Evolutionary conservation across 352 stramenopile species (phyloP).

Genomic region (Bremia lactucae): DNA sequence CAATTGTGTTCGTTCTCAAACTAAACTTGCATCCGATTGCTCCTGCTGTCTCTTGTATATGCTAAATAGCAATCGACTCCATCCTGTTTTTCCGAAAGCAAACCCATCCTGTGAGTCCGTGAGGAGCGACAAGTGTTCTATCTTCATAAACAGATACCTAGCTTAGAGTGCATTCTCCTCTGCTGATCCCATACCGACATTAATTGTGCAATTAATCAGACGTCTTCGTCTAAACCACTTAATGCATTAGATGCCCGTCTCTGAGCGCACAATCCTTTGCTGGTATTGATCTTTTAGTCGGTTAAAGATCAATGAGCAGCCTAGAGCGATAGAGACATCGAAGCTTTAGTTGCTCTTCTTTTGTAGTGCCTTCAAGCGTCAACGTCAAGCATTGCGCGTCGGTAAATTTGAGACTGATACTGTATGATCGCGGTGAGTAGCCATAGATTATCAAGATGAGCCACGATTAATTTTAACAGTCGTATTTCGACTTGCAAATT

Average conservation of each 20-base stretch:
- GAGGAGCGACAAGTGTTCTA: slow-evolving; percentile 57
- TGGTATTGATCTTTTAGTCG: slow-evolving; percentile 49
- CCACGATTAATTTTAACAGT: too few species aligned
- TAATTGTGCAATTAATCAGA: slow-evolving; percentile 35
- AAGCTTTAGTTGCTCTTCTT: slow-evolving; percentile 78
- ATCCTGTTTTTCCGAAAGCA: slow-evolving; percentile 51
- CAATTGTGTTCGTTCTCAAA: slow-evolving; percentile 23
- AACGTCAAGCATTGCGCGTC: slow-evolving; percentile 59
- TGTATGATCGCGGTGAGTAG: slow-evolving; percentile 42
- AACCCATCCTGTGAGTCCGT: slow-evolving; percentile 50
- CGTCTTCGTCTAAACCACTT: slow-evolving; percentile 52
- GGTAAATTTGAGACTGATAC: slow-evolving; percentile 45
- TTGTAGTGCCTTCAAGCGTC: slow-evolving; percentile 58
- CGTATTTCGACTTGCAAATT: too few species aligned
- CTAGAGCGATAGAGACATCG: slow-evolving; percentile 65
- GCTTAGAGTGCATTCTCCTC: slow-evolving; percentile 42
- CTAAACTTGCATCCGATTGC: slow-evolving; percentile 49
- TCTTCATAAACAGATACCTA: slow-evolving; percentile 73
- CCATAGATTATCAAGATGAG: too few species aligned
- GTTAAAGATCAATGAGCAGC: slow-evolving; percentile 73
- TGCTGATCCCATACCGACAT: slow-evolving; percentile 44
- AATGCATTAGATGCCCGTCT: slow-evolving; percentile 39
- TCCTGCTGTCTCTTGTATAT: slow-evolving; percentile 43
- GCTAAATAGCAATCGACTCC: slow-evolving; percentile 63
- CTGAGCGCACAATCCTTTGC: slow-evolving; percentile 17